These are phyloP conservation scores for Pisolithus orientalis DNA, from an alignment of 768 basidiomycete genomes.

Conservation along the genomic window DNA sequence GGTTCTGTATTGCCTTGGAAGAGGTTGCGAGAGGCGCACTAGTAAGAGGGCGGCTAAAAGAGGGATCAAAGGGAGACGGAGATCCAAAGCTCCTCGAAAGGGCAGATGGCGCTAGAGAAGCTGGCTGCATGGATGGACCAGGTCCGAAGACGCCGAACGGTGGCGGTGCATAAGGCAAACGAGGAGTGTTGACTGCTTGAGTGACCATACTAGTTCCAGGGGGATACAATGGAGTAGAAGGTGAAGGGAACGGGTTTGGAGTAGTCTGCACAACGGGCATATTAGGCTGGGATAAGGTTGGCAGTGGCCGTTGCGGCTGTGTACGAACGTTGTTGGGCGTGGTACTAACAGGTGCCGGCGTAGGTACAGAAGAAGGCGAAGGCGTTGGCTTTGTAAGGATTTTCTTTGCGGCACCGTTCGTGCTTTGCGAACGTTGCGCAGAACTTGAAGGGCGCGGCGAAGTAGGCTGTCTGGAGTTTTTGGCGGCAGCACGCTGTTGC, in stretches of 20 bases:
- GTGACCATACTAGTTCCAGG: slow-evolving; percentile 37
- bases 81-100: slow-evolving; percentile 49
- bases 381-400: slow-evolving; percentile 43
- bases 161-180: slow-evolving; percentile 44
- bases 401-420: slow-evolving; percentile 54
- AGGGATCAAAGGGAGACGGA: slow-evolving; percentile 47
- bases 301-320: slow-evolving; percentile 31
- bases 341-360: slow-evolving; percentile 14
- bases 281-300: slow-evolving; percentile 37
- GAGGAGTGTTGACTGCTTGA: slow-evolving; percentile 40
- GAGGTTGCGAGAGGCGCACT: slow-evolving; percentile 54
- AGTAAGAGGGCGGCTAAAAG: slow-evolving; percentile 36
- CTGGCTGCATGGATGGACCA: slow-evolving; percentile 39
- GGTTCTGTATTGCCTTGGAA: slow-evolving; percentile 30
- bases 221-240: slow-evolving; percentile 44
- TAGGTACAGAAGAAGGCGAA: slow-evolving; percentile 15
- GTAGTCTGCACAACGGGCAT: slow-evolving; percentile 33
- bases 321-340: slow-evolving; percentile 29
- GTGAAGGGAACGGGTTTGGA: slow-evolving; percentile 36
- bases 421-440: slow-evolving; percentile 40
- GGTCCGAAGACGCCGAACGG: slow-evolving; percentile 46
- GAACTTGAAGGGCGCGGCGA: slow-evolving; percentile 49
- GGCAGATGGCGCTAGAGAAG: slow-evolving; percentile 45
- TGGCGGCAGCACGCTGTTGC: slow-evolving; percentile 46
- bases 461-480: slow-evolving; percentile 42